phyloP scores from a whole-genome alignment of 345 rosid species.

The Passiflora organensis region DNA sequence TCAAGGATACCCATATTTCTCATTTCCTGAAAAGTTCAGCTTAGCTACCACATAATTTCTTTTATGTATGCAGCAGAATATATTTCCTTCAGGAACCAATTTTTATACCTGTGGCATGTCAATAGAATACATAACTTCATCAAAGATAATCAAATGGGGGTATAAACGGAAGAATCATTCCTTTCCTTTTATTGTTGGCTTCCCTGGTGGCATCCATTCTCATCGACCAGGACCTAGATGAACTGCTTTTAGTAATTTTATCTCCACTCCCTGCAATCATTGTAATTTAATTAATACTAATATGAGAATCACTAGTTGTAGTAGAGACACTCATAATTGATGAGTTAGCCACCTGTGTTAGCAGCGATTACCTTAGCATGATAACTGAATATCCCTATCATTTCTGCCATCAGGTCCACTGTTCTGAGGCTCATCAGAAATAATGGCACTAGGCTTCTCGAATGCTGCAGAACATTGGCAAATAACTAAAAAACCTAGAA shows the following conservation, averaged over 20 bases:
- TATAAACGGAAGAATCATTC: slow-evolving; percentile 9
- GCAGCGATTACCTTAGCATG: slow-evolving; percentile 17
- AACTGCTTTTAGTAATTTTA: slow-evolving; percentile 15
- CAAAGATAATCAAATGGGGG: slow-evolving; percentile 5
- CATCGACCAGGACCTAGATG: slow-evolving; percentile 10
- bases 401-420: slow-evolving; percentile 13
- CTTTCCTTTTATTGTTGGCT: slow-evolving; percentile 1
- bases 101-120: slow-evolving; percentile 8
- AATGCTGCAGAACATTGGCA: slow-evolving; percentile 37
- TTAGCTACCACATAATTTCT: background rate
- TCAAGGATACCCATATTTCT: background rate
- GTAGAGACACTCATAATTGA: too few species aligned
- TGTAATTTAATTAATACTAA: background rate
- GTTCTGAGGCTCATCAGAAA: slow-evolving; percentile 34
- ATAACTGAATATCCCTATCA: slow-evolving; percentile 30
- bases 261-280: slow-evolving; percentile 9
- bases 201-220: slow-evolving; percentile 16
- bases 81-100: background rate
- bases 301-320: background rate
- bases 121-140: slow-evolving; percentile 6
- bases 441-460: slow-evolving; percentile 40
- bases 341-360: too few species aligned
- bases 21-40: background rate
- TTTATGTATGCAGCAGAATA: background rate
- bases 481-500: background rate